Base-by-base conservation (phyloP, 1,284 basidiomycete genomes). In the Puccinia brachypodii region DNA sequence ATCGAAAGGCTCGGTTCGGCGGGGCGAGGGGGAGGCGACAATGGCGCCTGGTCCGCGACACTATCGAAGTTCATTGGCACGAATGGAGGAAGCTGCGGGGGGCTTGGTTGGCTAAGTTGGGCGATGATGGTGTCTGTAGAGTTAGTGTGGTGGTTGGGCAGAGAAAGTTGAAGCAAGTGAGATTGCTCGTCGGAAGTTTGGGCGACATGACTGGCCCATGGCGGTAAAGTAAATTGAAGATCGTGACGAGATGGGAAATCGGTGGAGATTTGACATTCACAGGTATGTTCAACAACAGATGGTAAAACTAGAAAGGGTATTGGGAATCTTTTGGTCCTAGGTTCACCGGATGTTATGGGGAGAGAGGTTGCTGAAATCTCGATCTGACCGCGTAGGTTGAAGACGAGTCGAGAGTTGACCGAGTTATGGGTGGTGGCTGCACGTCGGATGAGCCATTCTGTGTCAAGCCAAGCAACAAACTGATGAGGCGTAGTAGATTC, bases 331-430 rank as follows among this genome's bases (percentile, higher is more conserved):
- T 40, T 69, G n/a, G 40, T n/a, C 36, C 36, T 0, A 40, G 40
- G 2, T 44, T 64, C 42, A 33, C 33, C 33, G 71, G n/a, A 19
- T 4, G 42, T 19, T 4, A 47, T 44, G 19, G 38, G 22, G 4
- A 14, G 13, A 44, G 47, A 42, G 25, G 19, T 38, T 2, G 72
- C 22, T 22, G 50, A 8, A 14, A 80, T 28, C 28, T 80, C 78
- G n/a, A 80, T 11, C 33, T 80, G 78, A 2, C 69, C 78, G 44
- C 58, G 69, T 40, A 80, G 47, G 58, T 80, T 80, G 7, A 80
- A 31, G 38, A 47, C 58, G 28, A 80, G 40, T 22, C n/a, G 25
- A 3, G 58, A 16, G 44, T 47, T 64, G 14, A 72, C 68, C n/a
- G 40, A 53, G 28, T 44, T 62, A 19, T n/a, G 42, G 22, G 53